Percentiles rank a stretch among this genome's conserved stretches.
Evolutionary conservation across 805 yeast species (phyloP).

Genomic region (Candida nitratophila): DNA sequence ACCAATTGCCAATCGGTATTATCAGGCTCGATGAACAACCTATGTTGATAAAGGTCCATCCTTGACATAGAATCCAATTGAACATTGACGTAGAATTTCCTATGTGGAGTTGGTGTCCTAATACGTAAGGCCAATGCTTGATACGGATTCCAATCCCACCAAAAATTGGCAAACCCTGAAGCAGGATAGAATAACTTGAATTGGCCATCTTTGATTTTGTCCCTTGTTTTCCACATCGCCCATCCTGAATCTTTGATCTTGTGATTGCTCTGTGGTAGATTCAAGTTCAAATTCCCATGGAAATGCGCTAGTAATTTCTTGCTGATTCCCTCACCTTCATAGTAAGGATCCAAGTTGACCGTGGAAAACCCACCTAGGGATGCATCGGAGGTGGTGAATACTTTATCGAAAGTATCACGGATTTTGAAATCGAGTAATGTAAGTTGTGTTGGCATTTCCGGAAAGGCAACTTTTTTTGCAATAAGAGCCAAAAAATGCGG

Average conservation of each 20-base stretch:
- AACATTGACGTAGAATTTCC: constrained; percentile 72
- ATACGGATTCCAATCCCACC: constrained; percentile 68
- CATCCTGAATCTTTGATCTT: constrained; percentile 59
- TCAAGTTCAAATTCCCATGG: constrained; percentile 62
- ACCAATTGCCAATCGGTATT: neutral
- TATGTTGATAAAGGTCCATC: constrained; percentile 77
- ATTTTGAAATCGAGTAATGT: constrained; percentile 53
- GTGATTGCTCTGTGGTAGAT: constrained; percentile 56
- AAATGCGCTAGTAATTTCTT: constrained; percentile 49
- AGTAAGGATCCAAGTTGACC: constrained; percentile 33
- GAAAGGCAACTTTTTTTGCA: constrained; percentile 1
- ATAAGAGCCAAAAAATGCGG: neutral
- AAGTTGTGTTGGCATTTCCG: constrained; percentile 15
- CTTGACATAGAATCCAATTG: constrained; percentile 75
- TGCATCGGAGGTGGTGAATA: constrained; percentile 62
- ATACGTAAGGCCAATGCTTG: constrained; percentile 61
- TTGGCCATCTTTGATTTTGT: constrained; percentile 42
- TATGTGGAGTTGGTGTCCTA: constrained; percentile 46
- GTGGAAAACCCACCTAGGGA: constrained; percentile 78
- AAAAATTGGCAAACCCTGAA: constrained; percentile 29
- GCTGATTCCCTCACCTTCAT: constrained; percentile 18
- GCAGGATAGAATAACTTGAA: constrained; percentile 33
- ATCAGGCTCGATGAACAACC: constrained; percentile 68
- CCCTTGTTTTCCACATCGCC: constrained; percentile 80
- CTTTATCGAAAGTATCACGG: constrained; percentile 39